Evolutionary conservation across 768 basidiomycete genomes (phyloP).

Genomic region (Boletellus emodensis): DNA sequence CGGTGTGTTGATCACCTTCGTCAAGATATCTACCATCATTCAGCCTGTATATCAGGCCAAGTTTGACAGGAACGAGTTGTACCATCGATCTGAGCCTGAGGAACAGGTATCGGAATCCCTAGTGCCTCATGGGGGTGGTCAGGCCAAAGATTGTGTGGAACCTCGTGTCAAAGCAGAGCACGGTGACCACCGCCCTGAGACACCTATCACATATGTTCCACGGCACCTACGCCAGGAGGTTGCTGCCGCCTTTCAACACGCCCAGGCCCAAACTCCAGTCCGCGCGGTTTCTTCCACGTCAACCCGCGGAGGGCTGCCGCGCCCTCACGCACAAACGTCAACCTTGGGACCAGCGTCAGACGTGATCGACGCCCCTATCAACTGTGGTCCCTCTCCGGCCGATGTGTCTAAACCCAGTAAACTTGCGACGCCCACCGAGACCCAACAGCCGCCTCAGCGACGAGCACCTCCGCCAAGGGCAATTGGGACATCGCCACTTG

Average conservation of each 20-base stretch:
- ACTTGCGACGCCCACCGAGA: conserved; percentile 31
- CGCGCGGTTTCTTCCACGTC: not conserved
- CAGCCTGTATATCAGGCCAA: conserved; percentile 44
- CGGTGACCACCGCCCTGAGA: conserved; percentile 5
- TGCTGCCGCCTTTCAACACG: conserved; percentile 5
- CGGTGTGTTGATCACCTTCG: conserved; percentile 45
- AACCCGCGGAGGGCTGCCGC: not conserved
- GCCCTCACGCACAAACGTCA: not conserved
- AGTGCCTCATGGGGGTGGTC: not conserved
- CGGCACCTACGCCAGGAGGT: conserved; percentile 36
- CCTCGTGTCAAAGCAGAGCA: conserved; percentile 20
- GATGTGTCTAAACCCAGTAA: conserved; percentile 12
- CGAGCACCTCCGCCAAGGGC: conserved; percentile 3
- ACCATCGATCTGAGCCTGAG: conserved; percentile 68
- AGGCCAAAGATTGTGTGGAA: not conserved
- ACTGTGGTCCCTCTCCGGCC: not conserved
- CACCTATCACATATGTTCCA: conserved; percentile 35
- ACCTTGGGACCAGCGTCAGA: not conserved
- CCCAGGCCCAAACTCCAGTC: conserved; percentile 1
- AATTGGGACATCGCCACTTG: conserved; percentile 10
- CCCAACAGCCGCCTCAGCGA: conserved; percentile 23
- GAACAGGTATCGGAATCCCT: conserved; percentile 36
- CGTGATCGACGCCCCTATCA: not conserved
- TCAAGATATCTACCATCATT: not conserved
- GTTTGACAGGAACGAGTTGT: conserved; percentile 61